phyloP scores from a whole-genome alignment of 768 basidiomycete genomes.

The Terana coerulea region DNA sequence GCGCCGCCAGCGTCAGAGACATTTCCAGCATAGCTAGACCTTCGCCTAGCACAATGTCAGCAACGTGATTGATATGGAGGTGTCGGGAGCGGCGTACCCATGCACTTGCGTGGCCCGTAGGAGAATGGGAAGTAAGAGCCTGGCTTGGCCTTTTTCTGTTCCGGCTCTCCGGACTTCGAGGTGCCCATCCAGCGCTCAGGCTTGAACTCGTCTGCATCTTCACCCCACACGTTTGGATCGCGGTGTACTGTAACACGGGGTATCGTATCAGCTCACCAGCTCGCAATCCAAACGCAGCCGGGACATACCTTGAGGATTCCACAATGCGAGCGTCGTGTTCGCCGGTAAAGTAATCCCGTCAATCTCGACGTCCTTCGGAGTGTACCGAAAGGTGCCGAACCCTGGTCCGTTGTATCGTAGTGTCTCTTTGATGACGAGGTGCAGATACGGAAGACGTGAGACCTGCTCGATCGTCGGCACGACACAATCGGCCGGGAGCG shows the following conservation, averaged over 20 bases:
- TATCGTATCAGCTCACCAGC: not conserved
- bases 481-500: not conserved
- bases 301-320: slow-evolving; percentile 3
- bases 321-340: slow-evolving; percentile 5
- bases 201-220: not conserved
- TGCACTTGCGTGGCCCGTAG: not conserved
- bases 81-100: not conserved
- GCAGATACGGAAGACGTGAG: not conserved
- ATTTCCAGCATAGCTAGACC: slow-evolving; percentile 3
- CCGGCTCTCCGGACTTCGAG: not conserved
- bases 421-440: slow-evolving; percentile 3
- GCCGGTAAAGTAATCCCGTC: not conserved
- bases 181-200: not conserved
- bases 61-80: not conserved
- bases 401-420: slow-evolving; percentile 5
- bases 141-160: not conserved
- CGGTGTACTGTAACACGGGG: not conserved
- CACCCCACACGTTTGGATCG: not conserved
- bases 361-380: not conserved
- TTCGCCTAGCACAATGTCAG: not conserved
- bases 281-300: not conserved
- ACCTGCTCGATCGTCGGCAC: slow-evolving; percentile 2
- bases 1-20: not conserved
- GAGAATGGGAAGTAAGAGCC: slow-evolving; percentile 3
- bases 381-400: slow-evolving; percentile 5